Percentiles rank a stretch among this genome's conserved stretches.
Conservation (phyloP, 495 filamentous ascomycete genomes). For the Podospora fimiseda region DNA sequence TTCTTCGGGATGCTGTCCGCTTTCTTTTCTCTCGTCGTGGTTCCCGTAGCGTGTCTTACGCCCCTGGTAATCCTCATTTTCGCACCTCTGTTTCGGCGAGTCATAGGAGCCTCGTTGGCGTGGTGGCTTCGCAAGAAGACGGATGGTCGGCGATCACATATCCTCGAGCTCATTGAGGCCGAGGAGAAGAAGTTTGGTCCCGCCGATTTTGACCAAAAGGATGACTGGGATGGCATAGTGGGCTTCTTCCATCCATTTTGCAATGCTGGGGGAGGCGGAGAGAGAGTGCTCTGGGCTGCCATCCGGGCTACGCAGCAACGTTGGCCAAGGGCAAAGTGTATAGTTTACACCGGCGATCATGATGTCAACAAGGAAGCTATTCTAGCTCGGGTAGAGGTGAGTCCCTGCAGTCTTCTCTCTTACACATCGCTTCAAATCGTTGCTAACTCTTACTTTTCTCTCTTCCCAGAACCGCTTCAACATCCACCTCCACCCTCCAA, state of each 20-base stretch:
- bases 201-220: conserved; percentile 7
- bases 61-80: conserved; percentile 28
- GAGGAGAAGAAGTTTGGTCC: conserved; percentile 49
- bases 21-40: conserved; percentile 16
- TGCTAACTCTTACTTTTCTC: neutral
- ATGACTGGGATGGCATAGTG: conserved; percentile 74
- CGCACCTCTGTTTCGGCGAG: conserved; percentile 29
- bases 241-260: conserved; percentile 98
- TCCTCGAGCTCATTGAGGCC: conserved; percentile 52
- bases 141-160: conserved; percentile 53
- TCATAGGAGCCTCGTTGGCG: conserved; percentile 47
- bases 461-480: conserved; percentile 78
- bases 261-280: conserved; percentile 93
- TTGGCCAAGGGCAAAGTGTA: conserved; percentile 81
- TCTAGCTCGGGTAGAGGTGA: conserved; percentile 66
- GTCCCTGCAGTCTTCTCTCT: conserved; percentile 3
- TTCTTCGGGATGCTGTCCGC: conserved; percentile 15
- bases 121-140: conserved; percentile 63
- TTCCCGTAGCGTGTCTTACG: conserved; percentile 17
- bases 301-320: conserved; percentile 83
- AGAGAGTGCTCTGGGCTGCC: conserved; percentile 94
- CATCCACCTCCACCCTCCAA: conserved; percentile 79
- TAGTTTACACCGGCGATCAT: conserved; percentile 92
- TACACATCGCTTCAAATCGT: neutral
- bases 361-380: conserved; percentile 75